Base-by-base conservation (phyloP, 208 protist genomes). In the Wallacemonas rigidus region DNA sequence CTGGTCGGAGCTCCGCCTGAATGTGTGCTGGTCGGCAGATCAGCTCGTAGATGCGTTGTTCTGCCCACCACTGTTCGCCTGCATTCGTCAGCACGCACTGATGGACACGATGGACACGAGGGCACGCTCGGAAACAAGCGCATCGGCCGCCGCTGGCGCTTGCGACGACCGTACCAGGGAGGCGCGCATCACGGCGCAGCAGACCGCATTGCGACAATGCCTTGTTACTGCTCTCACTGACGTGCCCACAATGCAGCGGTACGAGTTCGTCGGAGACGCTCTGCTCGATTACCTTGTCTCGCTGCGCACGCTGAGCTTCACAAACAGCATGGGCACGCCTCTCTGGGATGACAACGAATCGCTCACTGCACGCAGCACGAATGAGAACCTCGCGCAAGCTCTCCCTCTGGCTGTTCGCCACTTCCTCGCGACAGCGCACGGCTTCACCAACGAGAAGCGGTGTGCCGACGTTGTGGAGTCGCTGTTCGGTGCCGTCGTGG, bases 221-320 rank as follows among this genome's bases (percentile, higher is more conserved):
- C 63, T 86, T 35, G 39, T 80, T 8, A n/a, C 70, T 11, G 72
- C 80, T 2, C 65, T 86, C 1, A 78, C 62, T 17, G 76, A 78
- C 53, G 26, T 64, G 17, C 17, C 17, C 6, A 73, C 50, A 26
- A 82, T 79, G 67, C 81, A 86, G 62, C 43, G 43, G 55, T 70
- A 78, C 3, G 79, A 79, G 76, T 90, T 85, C 57, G 76, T 87
- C 54, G 85, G 85, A 6, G 81, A 90, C 70, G 79, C 76, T 14
- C 53, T 90, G 9, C 48, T 90, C 14, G 85, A 90, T 64, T 90
- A 75, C 78, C 65, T 54, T n/a, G n/a, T 81, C 39, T 74, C 60
- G 35, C 58, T 61, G 43, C 68, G 69, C 67, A 54, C 53, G 7
- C 67, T 68, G 41, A 68, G 63, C 47, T 57, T 68, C 35, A 73